Percentiles rank a stretch among this genome's conserved stretches.
Conservation (phyloP, 192 early-diverging fungal species). For the Linnemannia exigua region DNA sequence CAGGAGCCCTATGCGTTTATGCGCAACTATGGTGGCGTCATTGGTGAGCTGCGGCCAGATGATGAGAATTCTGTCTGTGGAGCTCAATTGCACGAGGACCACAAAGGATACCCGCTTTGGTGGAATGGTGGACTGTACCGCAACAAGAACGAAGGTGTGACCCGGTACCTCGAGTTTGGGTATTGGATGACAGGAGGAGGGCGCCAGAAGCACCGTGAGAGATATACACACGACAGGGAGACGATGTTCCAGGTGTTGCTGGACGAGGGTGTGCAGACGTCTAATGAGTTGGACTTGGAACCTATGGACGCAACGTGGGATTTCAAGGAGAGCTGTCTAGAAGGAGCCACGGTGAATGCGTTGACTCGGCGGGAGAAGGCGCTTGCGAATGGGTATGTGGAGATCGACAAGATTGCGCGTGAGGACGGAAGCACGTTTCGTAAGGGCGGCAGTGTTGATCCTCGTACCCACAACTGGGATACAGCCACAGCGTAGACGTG, state of each 20-base stretch:
- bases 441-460: conserved; percentile 15
- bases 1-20: conserved; percentile 68
- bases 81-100: conserved; percentile 61
- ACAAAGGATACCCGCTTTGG: conserved; percentile 58
- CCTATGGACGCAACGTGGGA: conserved; percentile 25
- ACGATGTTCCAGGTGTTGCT: conserved; percentile 36
- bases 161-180: conserved; percentile 55
- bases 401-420: conserved; percentile 40
- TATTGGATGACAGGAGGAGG: conserved; percentile 55
- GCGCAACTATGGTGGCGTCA: conserved; percentile 62
- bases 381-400: conserved; percentile 22
- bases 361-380: neutral
- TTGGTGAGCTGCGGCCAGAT: conserved; percentile 62
- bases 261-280: conserved; percentile 16
- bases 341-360: neutral
- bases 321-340: conserved; percentile 24
- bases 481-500: neutral
- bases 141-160: conserved; percentile 59
- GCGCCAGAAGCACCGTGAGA: conserved; percentile 40
- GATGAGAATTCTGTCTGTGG: conserved; percentile 58
- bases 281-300: conserved; percentile 13
- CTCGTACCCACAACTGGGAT: conserved; percentile 41
- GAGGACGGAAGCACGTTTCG: conserved; percentile 15
- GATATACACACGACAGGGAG: conserved; percentile 32
- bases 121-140: conserved; percentile 66